Evolutionary conservation across 1,139 yeast species (phyloP), one percentile per base, ranked within the genome.

Genomic region (Sporopachydermia cereana): DNA sequence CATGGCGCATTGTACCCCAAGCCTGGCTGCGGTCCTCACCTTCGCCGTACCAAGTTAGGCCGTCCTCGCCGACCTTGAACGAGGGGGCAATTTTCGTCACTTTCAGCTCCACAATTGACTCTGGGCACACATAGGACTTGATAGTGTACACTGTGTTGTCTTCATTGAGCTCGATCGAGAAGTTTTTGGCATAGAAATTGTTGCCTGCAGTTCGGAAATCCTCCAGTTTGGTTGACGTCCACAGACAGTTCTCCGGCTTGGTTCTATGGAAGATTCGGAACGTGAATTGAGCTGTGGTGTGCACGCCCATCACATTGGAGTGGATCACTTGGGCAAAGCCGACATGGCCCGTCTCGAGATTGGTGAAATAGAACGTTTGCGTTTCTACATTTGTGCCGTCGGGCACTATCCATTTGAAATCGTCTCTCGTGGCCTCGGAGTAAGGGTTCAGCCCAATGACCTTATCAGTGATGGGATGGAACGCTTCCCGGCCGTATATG

Each of bases 1-100:
- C 69, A 60, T 91, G 98, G 63, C 96, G 79, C 96, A 91, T 88
- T 17, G 84, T 72, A 9, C 98, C 98, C 98, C 98, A 91, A 22
- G 97, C 97, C 53, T 84, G 77, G 30, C 69, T 72, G 20, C 72
- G 57, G 59, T 89, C 89, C 36, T 81, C 83, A 20, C 39, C 39
- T 27, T 65, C 63, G 50, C 98, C 98, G 60, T 86, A 91, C 52
- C 73, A 71, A 20, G 96, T 83, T 44, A 73, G 65, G 50, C 97
- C 97, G 58, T 88, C 86, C 44, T 76, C 72, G 55, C 98, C 98
- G 56, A 91, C 84, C 64, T 89, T 85, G 54, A 88, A 80, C 42
- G 96, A 95, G 4, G 84, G 83, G n/a, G 78, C 80, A 43, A 74
- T 62, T 53, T 79, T 72, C 34, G 69, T 71, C 56, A 89, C 64